phyloP scores from a whole-genome alignment of 768 basidiomycete genomes.

The Boletales sp. region DNA sequence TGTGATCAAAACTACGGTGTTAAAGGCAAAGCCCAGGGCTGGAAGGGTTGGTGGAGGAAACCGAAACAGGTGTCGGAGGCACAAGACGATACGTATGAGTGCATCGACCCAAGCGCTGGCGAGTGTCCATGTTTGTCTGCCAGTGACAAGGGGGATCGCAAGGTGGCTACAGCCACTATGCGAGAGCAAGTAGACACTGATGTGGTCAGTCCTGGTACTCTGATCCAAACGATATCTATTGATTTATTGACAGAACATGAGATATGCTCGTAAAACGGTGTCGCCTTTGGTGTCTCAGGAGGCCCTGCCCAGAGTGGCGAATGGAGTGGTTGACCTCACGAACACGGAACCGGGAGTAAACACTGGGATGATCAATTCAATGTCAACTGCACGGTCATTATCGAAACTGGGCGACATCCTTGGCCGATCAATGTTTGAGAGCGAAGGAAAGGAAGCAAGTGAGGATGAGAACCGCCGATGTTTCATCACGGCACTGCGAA shows the following conservation, averaged over 20 bases:
- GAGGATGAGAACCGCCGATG: slow-evolving; percentile 15
- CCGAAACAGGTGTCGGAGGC: slow-evolving; percentile 21
- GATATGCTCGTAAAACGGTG: neutral
- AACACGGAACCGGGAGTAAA: neutral
- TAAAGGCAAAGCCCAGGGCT: slow-evolving; percentile 9
- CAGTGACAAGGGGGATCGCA: slow-evolving; percentile 14
- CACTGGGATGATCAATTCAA: neutral
- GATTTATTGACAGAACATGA: slow-evolving; percentile 1
- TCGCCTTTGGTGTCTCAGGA: neutral
- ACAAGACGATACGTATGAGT: slow-evolving; percentile 27
- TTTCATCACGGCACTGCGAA: slow-evolving; percentile 14
- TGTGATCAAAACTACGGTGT: neutral
- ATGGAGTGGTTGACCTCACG: slow-evolving; percentile 5
- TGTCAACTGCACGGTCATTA: neutral
- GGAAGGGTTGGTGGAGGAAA: slow-evolving; percentile 9
- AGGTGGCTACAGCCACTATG: slow-evolving; percentile 10
- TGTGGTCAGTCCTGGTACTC: slow-evolving; percentile 7
- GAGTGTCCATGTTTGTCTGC: slow-evolving; percentile 20
- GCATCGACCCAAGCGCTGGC: slow-evolving; percentile 22
- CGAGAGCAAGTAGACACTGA: neutral
- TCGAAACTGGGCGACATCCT: slow-evolving; percentile 16
- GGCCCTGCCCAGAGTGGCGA: neutral
- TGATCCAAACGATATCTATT: neutral
- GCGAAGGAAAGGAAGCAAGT: slow-evolving; percentile 7
- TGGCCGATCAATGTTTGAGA: slow-evolving; percentile 2